Evolutionary conservation across 345 rosid species (phyloP).

Genomic region (Excoecaria cochinchinensis): DNA sequence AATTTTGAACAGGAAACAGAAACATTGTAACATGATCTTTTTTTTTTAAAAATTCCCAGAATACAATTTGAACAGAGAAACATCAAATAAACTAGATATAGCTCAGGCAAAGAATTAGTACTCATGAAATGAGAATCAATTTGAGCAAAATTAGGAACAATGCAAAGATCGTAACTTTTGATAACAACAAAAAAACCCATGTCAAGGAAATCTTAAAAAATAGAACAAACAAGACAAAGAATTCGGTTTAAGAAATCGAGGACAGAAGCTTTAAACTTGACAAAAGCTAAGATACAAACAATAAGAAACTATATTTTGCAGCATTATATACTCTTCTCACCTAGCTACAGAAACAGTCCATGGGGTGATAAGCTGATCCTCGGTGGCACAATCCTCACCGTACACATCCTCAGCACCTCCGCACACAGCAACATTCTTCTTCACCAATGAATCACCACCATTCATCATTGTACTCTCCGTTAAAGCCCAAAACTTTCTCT

Average conservation of each 20-base stretch:
- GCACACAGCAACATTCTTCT: conserved; percentile 36
- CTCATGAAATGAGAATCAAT: not conserved
- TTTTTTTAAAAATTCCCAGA: not conserved
- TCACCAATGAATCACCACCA: conserved; percentile 33
- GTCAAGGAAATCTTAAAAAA: not conserved
- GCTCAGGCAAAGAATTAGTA: too few species aligned
- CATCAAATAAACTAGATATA: not conserved
- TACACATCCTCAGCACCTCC: conserved; percentile 69
- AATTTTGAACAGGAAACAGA: not conserved
- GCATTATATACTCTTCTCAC: conserved; percentile 30
- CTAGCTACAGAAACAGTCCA: conserved; percentile 89
- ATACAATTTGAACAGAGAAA: not conserved
- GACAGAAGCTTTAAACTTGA: not conserved
- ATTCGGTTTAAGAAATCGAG: not conserved
- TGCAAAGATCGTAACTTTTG: not conserved
- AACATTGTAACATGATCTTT: not conserved
- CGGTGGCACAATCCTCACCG: conserved; percentile 78
- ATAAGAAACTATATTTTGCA: not conserved
- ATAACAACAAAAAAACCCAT: not conserved
- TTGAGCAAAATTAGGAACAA: not conserved
- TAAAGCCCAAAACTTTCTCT: conserved; percentile 29
- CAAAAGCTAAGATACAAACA: not conserved
- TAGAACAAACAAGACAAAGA: not conserved
- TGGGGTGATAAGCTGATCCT: conserved; percentile 89
- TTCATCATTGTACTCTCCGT: conserved; percentile 36